Evolutionary conservation across 306 rosid species (phyloP).

Genomic region (Pterocarpus santalinus): DNA sequence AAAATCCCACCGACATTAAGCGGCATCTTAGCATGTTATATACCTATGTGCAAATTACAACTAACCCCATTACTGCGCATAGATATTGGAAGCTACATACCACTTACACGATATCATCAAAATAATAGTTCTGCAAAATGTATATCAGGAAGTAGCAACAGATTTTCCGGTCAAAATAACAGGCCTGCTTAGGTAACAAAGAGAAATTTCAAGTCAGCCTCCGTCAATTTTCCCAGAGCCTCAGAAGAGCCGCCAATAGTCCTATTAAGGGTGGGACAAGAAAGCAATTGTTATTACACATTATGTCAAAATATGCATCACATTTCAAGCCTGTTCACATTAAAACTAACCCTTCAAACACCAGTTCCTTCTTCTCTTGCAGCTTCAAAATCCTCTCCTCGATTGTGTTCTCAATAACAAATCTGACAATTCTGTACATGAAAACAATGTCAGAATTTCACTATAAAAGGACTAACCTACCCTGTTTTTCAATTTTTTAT

Average conservation of each 20-base stretch:
- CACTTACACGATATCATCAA: background rate
- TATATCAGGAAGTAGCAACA: slow-evolving; percentile 12
- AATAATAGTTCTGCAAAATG: background rate
- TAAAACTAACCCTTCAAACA: slow-evolving; percentile 85
- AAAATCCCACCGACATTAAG: slow-evolving; percentile 10
- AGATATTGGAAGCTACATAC: background rate
- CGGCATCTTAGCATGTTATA: background rate
- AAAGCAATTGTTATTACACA: slow-evolving; percentile 4
- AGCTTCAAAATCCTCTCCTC: slow-evolving; percentile 96
- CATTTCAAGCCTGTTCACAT: slow-evolving; percentile 18
- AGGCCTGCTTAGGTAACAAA: slow-evolving; percentile 53
- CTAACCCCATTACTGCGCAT: background rate
- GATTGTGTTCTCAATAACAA: slow-evolving; percentile 83
- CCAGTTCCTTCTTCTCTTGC: slow-evolving; percentile 90
- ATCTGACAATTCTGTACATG: slow-evolving; percentile 75
- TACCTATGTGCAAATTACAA: background rate
- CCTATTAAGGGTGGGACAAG: slow-evolving; percentile 50
- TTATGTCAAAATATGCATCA: slow-evolving; percentile 27
- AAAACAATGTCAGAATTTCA: slow-evolving; percentile 22
- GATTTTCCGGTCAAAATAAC: background rate
- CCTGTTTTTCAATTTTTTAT: background rate
- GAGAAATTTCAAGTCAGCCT: slow-evolving; percentile 74
- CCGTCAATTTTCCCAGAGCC: slow-evolving; percentile 81
- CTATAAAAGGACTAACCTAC: background rate
- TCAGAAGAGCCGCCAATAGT: slow-evolving; percentile 81